Conservation (phyloP, 129 eudicot species). For the Glebionis coronaria region DNA sequence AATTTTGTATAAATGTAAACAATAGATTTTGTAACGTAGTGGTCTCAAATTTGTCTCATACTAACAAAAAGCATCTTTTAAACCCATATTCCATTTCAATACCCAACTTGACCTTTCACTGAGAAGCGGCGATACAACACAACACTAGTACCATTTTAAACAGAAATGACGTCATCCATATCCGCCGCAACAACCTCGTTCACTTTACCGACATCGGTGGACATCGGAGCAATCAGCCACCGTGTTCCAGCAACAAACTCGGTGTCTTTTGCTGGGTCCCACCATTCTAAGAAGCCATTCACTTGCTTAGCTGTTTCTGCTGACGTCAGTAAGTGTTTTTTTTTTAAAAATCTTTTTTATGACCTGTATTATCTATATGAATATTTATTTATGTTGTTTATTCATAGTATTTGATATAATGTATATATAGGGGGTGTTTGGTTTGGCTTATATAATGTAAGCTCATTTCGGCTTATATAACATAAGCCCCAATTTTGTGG, state of each 20-base stretch:
- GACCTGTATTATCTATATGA: background rate
- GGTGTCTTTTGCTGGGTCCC: conserved; percentile 14
- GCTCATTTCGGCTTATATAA: no score
- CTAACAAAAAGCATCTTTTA: no score
- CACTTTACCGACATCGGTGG: conserved; percentile 45
- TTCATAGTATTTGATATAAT: no score
- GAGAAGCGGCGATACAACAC: background rate
- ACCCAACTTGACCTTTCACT: background rate
- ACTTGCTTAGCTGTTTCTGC: conserved; percentile 60
- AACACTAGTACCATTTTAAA: background rate
- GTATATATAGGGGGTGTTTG: no score
- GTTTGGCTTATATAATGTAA: no score
- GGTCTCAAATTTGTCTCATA: no score
- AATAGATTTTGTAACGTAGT: no score
- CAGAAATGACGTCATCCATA: conserved; percentile 48
- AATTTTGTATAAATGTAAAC: no score
- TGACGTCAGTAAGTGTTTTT: conserved; percentile 33
- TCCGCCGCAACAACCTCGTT: conserved; percentile 46
- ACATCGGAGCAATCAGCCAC: conserved; percentile 40
- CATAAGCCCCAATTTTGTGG: no score
- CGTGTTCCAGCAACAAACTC: conserved; percentile 40
- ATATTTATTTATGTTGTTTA: no score
- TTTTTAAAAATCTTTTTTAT: background rate
- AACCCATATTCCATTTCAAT: background rate
- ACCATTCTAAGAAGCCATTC: conserved; percentile 41